Base-by-base conservation (phyloP, 2,329 filamentous ascomycete species). In the Alternaria consortialis region DNA sequence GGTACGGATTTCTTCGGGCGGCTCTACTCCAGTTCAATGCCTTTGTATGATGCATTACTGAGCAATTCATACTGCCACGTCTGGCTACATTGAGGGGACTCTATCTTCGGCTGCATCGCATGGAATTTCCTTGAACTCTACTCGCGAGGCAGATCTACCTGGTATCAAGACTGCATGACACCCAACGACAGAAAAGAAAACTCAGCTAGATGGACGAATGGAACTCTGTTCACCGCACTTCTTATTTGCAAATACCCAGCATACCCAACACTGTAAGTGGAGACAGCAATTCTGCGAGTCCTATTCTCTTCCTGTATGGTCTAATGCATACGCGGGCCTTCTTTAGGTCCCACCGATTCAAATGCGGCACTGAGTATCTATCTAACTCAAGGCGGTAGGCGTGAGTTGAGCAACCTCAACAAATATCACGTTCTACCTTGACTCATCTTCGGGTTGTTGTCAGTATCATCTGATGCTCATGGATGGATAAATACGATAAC, bases 381-480 rank as follows among this genome's bases (percentile, higher is more conserved):
- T 47, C 29, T 40, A 55, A 56, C 40, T 34, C 20, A 46, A 40
- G 46, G 40, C 46, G 34, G 32, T 34, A 52, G 29, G 54, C 53
- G 50, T 58, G 34, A 42, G 39, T 42, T 44, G 37, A 17, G 42
- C 37, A 32, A 31, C 23, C 25, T 44, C 57, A 53, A 50, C 42
- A 54, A 50, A 51, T 36, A 48, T 52, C 46, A 32, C 52, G 53
- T 43, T 60, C 32, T 53, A 55, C 43, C 46, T 53, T 60, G 59
- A 70, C 67, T 65, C 62, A 68, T 62, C 61, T 53, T 46, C 36
- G 27, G 17, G 54, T 52, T 15, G 39, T 61, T 53, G 36, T 50
- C 25, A 40, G 63, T 50, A 67, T 78, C 74, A 78, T 76, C 69
- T 76, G 75, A 74, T 66, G 57, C 55, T 44, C 62, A 47, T 59